Percentiles rank a stretch among this genome's conserved stretches.
Conservation (phyloP, 352 stramenopile species). For the Phytophthora pisi region DNA sequence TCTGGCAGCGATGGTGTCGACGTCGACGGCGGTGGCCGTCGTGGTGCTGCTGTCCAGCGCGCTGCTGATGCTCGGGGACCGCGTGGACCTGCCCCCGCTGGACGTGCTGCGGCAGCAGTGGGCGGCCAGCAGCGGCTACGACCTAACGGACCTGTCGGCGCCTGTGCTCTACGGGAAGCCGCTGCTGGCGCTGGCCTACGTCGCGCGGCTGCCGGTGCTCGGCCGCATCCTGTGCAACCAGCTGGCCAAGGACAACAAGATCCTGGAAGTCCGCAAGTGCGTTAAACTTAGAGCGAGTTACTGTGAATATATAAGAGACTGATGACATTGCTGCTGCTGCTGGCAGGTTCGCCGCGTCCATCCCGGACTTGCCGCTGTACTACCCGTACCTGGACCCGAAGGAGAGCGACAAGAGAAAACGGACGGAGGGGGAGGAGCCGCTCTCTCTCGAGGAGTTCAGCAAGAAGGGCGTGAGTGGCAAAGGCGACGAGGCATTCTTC, state of each 20-base stretch:
- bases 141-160: slow-evolving; percentile 54
- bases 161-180: slow-evolving; percentile 56
- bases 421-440: slow-evolving; percentile 10
- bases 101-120: slow-evolving; percentile 45
- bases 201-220: slow-evolving; percentile 53
- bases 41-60: slow-evolving; percentile 51
- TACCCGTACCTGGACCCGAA: slow-evolving; percentile 74
- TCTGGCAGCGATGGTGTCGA: slow-evolving; percentile 36
- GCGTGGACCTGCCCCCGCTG: slow-evolving; percentile 42
- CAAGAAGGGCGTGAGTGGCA: slow-evolving; percentile 23
- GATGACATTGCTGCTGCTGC: neutral
- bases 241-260: slow-evolving; percentile 64
- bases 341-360: slow-evolving; percentile 55
- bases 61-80: slow-evolving; percentile 60
- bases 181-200: slow-evolving; percentile 52
- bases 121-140: slow-evolving; percentile 43
- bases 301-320: neutral
- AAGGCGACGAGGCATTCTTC: slow-evolving; percentile 36
- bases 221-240: slow-evolving; percentile 54
- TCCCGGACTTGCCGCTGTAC: slow-evolving; percentile 80
- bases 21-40: slow-evolving; percentile 39
- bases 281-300: neutral
- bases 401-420: slow-evolving; percentile 29
- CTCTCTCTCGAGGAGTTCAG: slow-evolving; percentile 42
- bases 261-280: slow-evolving; percentile 62